Evolutionary conservation across 2,329 filamentous ascomycete species (phyloP).

Genomic region (Ceratocystis diversiconidia): DNA sequence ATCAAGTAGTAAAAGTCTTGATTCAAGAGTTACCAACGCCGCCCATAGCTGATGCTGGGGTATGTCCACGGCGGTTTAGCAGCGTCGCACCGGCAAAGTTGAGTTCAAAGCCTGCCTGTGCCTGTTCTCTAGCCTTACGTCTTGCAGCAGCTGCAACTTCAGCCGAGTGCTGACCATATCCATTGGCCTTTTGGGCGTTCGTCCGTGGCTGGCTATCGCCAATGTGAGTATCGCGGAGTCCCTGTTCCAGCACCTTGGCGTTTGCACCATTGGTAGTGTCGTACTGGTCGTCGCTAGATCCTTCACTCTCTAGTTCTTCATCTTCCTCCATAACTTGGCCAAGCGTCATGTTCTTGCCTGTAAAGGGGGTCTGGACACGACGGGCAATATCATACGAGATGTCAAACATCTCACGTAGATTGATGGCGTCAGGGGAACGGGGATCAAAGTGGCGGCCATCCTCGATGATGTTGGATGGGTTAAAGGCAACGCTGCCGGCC

Average conservation of each 20-base stretch:
- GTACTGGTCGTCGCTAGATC: constrained; percentile 30
- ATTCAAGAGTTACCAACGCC: background rate
- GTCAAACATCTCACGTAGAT: constrained; percentile 92
- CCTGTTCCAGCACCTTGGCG: constrained; percentile 65
- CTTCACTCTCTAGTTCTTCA: constrained; percentile 37
- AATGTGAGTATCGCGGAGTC: constrained; percentile 72
- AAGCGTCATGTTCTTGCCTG: constrained; percentile 61
- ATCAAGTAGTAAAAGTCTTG: background rate
- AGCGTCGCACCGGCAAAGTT: constrained; percentile 83
- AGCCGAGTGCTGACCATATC: constrained; percentile 81
- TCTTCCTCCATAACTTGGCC: constrained; percentile 57
- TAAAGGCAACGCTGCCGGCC: constrained; percentile 35
- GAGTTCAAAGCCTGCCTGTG: constrained; percentile 76
- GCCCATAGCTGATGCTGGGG: constrained; percentile 31
- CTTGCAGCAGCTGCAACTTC: constrained; percentile 71
- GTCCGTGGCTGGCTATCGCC: constrained; percentile 41
- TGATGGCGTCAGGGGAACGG: constrained; percentile 86
- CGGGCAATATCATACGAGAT: constrained; percentile 95
- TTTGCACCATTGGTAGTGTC: constrained; percentile 15
- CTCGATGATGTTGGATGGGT: constrained; percentile 39
- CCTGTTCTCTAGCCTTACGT: constrained; percentile 57
- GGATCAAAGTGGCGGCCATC: constrained; percentile 70
- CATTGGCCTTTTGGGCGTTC: constrained; percentile 34
- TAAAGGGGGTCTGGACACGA: constrained; percentile 90
- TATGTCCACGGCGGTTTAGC: constrained; percentile 54